Base-by-base conservation (phyloP, 2,329 filamentous ascomycete species). In the Trichoderma arundinaceum region DNA sequence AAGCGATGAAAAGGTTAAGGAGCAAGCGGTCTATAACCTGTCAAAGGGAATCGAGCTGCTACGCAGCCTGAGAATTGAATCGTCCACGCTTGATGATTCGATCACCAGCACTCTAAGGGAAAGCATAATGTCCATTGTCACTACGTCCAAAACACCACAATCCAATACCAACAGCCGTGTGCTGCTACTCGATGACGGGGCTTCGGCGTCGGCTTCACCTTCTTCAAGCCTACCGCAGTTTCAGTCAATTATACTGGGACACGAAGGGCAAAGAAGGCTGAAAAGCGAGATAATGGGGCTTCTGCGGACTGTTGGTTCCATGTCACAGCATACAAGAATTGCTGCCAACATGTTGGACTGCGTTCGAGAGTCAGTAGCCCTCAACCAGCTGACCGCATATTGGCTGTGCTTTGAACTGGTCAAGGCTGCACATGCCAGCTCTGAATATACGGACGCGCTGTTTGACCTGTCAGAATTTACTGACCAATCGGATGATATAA, bases 351-450 rank as follows among this genome's bases (percentile, higher is more conserved):
- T 96, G 77, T 79, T 94, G 32, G 84, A 87, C 52, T 84, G 85
- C 64, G 77, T 90, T 4, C 84, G 86, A 60, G 82, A 86, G 35
- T 84, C 85, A 3, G 80, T 83, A 3, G 85, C 86, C 0, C 80
- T 86, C 17, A 80, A 82, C 41, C 86, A 88, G 68, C 77, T 94
- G 32, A 87, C 92, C 12, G 87, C 89, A 2, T 91, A 92, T 71
- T 97, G 94, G 94, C 80, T 97, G 3, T 86, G 90, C 0, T 86
- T 94, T 65, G 87, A 91, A 70, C 83, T 94, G 1, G 77, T 94
- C 8, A 88, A 88, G 72, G 82, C 85, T 3, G 81, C 83, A 7
- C 79, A 86, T 17, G 75, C 78, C 4, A 77, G 80, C 1, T 81
- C 83, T 15, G 79, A 83, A 1, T 84, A 86, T 7, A 75, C 92